Evolutionary conservation across 345 rosid species (phyloP).

Genomic region (Toxicodendron radicans): DNA sequence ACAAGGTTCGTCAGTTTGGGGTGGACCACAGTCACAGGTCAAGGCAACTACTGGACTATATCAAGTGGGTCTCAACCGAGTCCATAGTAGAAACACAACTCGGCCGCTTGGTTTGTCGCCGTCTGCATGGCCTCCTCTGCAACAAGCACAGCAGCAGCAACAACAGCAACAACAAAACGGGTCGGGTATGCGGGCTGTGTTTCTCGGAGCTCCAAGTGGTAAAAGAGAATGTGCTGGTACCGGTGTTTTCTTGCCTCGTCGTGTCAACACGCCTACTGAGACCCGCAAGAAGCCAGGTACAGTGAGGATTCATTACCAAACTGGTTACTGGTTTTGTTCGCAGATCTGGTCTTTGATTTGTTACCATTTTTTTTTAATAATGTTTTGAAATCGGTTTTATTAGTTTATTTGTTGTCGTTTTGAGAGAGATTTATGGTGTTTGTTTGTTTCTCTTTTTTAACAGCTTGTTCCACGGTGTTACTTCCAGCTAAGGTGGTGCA

Average conservation of each 20-base stretch:
- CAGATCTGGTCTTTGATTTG: neutral
- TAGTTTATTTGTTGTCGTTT: neutral
- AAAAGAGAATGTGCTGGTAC: conserved; percentile 74
- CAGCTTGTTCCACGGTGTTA: conserved; percentile 52
- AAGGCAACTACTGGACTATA: conserved; percentile 14
- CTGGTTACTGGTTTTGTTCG: neutral
- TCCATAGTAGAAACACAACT: conserved; percentile 13
- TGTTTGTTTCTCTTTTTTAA: neutral
- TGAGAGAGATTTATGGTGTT: neutral
- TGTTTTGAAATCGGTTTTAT: neutral
- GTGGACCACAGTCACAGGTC: conserved; percentile 15
- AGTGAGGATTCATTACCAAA: too few relatives aligned
- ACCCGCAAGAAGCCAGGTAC: conserved; percentile 63
- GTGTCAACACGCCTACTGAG: conserved; percentile 32
- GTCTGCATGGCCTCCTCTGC: conserved; percentile 62
- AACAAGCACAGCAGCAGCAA: conserved; percentile 24
- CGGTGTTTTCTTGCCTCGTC: conserved; percentile 87
- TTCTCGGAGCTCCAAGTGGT: conserved; percentile 43
- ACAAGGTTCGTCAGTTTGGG: conserved; percentile 31
- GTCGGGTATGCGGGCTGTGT: conserved; percentile 58
- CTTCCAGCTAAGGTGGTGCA: conserved; percentile 78
- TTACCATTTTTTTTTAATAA: too few relatives aligned
- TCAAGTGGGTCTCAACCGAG: conserved; percentile 17
- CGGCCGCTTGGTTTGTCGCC: conserved; percentile 43
- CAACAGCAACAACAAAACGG: conserved; percentile 31